These are phyloP conservation scores for Suhomyces choctaworum DNA, from an alignment of 1,139 yeast genomes.

Conservation along the genomic window DNA sequence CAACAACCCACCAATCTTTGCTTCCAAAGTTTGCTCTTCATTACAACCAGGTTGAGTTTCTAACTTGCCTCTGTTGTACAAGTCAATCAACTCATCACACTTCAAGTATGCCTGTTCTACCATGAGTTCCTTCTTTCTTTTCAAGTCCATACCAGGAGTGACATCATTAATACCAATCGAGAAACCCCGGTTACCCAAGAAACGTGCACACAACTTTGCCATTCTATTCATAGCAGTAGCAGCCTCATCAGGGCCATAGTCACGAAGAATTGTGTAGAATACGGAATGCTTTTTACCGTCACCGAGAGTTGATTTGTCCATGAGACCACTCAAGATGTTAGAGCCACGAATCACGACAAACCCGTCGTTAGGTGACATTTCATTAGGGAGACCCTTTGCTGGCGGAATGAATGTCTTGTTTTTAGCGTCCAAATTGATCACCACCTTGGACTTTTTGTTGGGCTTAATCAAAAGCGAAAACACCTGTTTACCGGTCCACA, in stretches of 20 bases:
- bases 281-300: slow-evolving; percentile 98
- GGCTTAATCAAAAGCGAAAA: slow-evolving; percentile 87
- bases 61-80: slow-evolving; percentile 79
- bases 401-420: slow-evolving; percentile 85
- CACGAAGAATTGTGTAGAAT: slow-evolving; percentile 90
- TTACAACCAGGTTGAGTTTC: slow-evolving; percentile 99
- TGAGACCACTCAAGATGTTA: slow-evolving; percentile 83
- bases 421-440: slow-evolving; percentile 91
- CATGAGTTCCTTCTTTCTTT: slow-evolving; percentile 76
- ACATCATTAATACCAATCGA: slow-evolving; percentile 98
- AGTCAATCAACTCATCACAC: slow-evolving; percentile 87
- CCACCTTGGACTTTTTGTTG: slow-evolving; percentile 69
- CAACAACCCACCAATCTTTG: slow-evolving; percentile 91
- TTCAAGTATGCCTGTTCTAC: slow-evolving; percentile 89
- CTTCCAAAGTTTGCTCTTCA: slow-evolving; percentile 97
- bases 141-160: slow-evolving; percentile 84
- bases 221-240: slow-evolving; percentile 96
- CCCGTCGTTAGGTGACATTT: slow-evolving; percentile 98
- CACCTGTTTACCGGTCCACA: slow-evolving; percentile 98
- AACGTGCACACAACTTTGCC: slow-evolving; percentile 97
- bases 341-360: slow-evolving; percentile 89
- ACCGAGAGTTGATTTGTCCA: slow-evolving; percentile 96
- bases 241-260: slow-evolving; percentile 94
- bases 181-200: slow-evolving; percentile 90
- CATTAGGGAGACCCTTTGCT: slow-evolving; percentile 66